Percentiles rank a stretch among this genome's conserved stretches.
Evolutionary conservation across 495 filamentous ascomycete genomes (phyloP).

Genomic region (Penicillium lividum): DNA sequence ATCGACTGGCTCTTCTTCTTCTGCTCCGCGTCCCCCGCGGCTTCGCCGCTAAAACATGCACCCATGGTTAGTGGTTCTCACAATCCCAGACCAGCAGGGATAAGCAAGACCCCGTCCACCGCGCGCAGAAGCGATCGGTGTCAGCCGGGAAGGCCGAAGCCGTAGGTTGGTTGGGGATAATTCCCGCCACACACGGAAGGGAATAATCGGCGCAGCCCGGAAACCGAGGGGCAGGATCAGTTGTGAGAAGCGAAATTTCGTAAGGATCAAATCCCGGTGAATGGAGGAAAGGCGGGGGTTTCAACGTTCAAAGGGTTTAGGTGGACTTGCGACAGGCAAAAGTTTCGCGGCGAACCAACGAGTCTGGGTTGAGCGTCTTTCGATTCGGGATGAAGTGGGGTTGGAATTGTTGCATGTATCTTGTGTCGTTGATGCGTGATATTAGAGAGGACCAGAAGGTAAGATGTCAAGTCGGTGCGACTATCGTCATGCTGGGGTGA

Average conservation of each 20-base stretch:
- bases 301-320: constrained; percentile 17
- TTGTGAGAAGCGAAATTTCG: constrained; percentile 14
- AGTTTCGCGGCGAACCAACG: constrained; percentile 8
- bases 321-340: constrained; percentile 18
- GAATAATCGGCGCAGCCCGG: constrained; percentile 13
- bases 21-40: constrained; percentile 79
- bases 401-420: background rate
- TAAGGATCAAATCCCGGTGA: constrained; percentile 4
- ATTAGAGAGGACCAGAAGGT: constrained; percentile 5
- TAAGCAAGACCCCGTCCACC: constrained; percentile 23
- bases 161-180: constrained; percentile 17
- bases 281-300: constrained; percentile 11
- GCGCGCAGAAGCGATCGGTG: constrained; percentile 30
- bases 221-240: background rate
- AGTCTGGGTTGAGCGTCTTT: background rate
- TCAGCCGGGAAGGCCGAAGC: constrained; percentile 31
- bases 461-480: constrained; percentile 23
- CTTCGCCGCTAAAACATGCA: constrained; percentile 77
- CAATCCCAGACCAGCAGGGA: constrained; percentile 28
- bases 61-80: constrained; percentile 63
- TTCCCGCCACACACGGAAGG: constrained; percentile 21
- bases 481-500: constrained; percentile 35
- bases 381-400: background rate
- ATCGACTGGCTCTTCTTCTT: constrained; percentile 94
- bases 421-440: background rate